Conservation (phyloP, 2,329 filamentous ascomycete species). For the Didymella pinodella region DNA sequence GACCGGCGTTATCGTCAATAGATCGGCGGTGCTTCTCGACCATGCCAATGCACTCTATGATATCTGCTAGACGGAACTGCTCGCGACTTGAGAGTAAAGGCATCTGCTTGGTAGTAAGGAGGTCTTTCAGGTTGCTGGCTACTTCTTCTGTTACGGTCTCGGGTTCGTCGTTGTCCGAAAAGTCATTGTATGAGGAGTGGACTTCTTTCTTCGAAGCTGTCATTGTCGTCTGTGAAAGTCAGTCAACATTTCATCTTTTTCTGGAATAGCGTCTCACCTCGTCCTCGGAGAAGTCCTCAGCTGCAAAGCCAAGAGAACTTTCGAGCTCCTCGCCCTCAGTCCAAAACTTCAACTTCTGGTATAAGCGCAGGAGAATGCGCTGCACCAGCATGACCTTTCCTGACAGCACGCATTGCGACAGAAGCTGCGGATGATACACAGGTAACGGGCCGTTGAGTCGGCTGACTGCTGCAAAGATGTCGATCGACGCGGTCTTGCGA, state of each 20-base stretch:
- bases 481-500: slow-evolving; percentile 61
- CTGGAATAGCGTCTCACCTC: slow-evolving; percentile 48
- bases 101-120: slow-evolving; percentile 76
- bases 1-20: slow-evolving; percentile 87
- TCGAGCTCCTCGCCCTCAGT: slow-evolving; percentile 82
- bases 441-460: slow-evolving; percentile 87
- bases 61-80: slow-evolving; percentile 84
- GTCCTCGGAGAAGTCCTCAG: slow-evolving; percentile 58
- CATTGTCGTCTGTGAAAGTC: slow-evolving; percentile 43
- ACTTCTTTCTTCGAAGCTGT: slow-evolving; percentile 58
- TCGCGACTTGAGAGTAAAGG: slow-evolving; percentile 84
- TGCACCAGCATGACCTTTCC: slow-evolving; percentile 79
- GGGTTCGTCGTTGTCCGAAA: slow-evolving; percentile 64
- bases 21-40: slow-evolving; percentile 88
- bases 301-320: slow-evolving; percentile 70
- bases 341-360: slow-evolving; percentile 82
- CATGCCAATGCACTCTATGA: slow-evolving; percentile 81
- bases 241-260: not conserved
- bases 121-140: slow-evolving; percentile 75
- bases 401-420: slow-evolving; percentile 84
- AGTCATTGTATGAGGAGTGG: slow-evolving; percentile 61
- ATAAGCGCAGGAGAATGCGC: slow-evolving; percentile 73
- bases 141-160: slow-evolving; percentile 75
- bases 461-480: slow-evolving; percentile 83
- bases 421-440: slow-evolving; percentile 89